A percentile compares a stretch with the other conserved stretches of the same genome.
These are phyloP conservation scores for Phytopythium delawarense DNA, from an alignment of 352 stramenopile species.

Conservation along the genomic window DNA sequence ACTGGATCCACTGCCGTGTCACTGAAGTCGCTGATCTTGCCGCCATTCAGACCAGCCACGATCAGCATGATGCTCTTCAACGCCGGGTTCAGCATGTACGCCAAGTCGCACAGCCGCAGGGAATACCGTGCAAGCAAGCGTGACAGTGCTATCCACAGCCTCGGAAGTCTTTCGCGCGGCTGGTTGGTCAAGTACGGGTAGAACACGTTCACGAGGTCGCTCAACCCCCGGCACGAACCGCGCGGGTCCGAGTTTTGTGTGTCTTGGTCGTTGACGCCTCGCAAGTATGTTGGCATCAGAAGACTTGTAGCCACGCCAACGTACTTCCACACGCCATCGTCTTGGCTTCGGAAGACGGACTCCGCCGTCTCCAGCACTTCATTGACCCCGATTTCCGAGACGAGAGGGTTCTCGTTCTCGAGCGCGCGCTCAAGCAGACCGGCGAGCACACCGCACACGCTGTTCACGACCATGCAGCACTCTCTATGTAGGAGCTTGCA, in stretches of 20 bases:
- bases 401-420: conserved; percentile 22
- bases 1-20: not conserved
- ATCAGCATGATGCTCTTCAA: conserved; percentile 55
- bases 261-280: not conserved
- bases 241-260: not conserved
- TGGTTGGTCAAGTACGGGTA: conserved; percentile 68
- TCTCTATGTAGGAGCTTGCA: not conserved
- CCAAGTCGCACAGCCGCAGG: conserved; percentile 14
- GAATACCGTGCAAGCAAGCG: conserved; percentile 21
- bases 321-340: conserved; percentile 27
- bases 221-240: conserved; percentile 23
- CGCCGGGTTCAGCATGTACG: conserved; percentile 35
- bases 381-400: conserved; percentile 39
- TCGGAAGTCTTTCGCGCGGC: conserved; percentile 33
- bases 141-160: conserved; percentile 32
- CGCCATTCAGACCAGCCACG: conserved; percentile 7
- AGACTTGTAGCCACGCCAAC: conserved; percentile 20
- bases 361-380: conserved; percentile 30
- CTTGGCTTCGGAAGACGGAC: conserved; percentile 18
- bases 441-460: not conserved
- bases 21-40: not conserved
- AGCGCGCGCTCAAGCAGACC: conserved; percentile 12
- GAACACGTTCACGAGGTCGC: conserved; percentile 46
- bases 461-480: not conserved
- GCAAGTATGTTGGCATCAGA: conserved; percentile 8